These are phyloP conservation scores for Hypomontagnella monticulosa DNA, from an alignment of 495 filamentous ascomycete genomes.

Conservation along the genomic window DNA sequence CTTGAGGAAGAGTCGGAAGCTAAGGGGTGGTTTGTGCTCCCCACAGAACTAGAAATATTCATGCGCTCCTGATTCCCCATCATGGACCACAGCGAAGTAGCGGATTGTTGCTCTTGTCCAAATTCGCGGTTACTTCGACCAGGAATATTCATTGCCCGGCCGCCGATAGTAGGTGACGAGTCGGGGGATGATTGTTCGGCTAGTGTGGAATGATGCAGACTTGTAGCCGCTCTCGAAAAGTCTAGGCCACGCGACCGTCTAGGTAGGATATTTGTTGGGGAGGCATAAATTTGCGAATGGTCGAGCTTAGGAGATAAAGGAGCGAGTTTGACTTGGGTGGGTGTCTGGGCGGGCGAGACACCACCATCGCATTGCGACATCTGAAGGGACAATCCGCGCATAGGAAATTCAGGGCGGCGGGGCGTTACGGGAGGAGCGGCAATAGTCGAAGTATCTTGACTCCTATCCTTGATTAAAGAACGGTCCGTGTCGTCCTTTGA, in stretches of 20 bases:
- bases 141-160: conserved; percentile 82
- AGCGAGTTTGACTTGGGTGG: conserved; percentile 67
- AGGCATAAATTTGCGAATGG: conserved; percentile 81
- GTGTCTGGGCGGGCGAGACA: conserved; percentile 54
- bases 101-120: conserved; percentile 51
- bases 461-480: conserved; percentile 58
- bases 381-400: conserved; percentile 75
- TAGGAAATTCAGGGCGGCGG: conserved; percentile 65
- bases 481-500: conserved; percentile 81
- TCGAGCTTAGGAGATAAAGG: conserved; percentile 90
- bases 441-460: conserved; percentile 32
- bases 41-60: conserved; percentile 82
- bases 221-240: conserved; percentile 93
- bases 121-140: conserved; percentile 50
- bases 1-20: conserved; percentile 81
- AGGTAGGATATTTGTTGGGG: conserved; percentile 79
- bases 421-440: conserved; percentile 66
- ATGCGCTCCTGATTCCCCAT: conserved; percentile 71
- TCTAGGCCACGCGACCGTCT: conserved; percentile 87
- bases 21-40: conserved; percentile 83
- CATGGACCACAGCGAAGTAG: conserved; percentile 57
- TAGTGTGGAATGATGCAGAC: conserved; percentile 93
- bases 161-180: conserved; percentile 85
- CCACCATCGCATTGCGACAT: conserved; percentile 65
- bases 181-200: conserved; percentile 92